Conservation (phyloP, 164 flowering plant genomes). For the Brasenia schreberi region DNA sequence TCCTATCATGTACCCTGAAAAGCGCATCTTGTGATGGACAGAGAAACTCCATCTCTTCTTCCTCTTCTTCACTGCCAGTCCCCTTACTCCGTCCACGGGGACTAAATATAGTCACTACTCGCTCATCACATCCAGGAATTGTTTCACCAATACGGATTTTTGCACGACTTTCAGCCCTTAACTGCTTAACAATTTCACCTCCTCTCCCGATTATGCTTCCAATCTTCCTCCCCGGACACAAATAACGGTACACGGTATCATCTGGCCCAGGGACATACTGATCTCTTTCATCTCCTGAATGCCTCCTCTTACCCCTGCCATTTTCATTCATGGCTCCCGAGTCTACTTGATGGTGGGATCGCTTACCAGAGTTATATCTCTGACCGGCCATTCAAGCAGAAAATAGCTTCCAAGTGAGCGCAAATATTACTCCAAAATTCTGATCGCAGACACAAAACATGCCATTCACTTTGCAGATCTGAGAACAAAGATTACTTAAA, state of each 20-base stretch:
- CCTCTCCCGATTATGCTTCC: conserved; percentile 96
- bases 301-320: conserved; percentile 41
- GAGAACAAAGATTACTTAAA: too few relatives aligned
- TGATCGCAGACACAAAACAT: too few relatives aligned
- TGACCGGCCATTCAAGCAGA: conserved; percentile 37
- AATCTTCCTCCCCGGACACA: conserved; percentile 80
- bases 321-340: conserved; percentile 15
- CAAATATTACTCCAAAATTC: too few relatives aligned
- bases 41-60: conserved; percentile 10
- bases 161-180: conserved; percentile 78
- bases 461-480: too few relatives aligned
- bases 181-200: conserved; percentile 89
- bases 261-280: conserved; percentile 44
- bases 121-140: conserved; percentile 73
- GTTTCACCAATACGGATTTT: conserved; percentile 90
- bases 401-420: too few relatives aligned
- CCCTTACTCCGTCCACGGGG: conserved; percentile 56
- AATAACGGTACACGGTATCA: conserved; percentile 84
- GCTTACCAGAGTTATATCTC: conserved; percentile 34
- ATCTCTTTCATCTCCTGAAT: conserved; percentile 34
- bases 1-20: conserved; percentile 75
- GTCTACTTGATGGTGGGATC: conserved; percentile 38
- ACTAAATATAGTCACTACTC: conserved; percentile 86
- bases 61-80: conserved; percentile 33
- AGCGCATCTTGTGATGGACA: conserved; percentile 94